A percentile compares a stretch with the other conserved stretches of the same genome.
These are phyloP conservation scores for Suillus americanus DNA, from an alignment of 768 basidiomycete species.

Conservation along the genomic window DNA sequence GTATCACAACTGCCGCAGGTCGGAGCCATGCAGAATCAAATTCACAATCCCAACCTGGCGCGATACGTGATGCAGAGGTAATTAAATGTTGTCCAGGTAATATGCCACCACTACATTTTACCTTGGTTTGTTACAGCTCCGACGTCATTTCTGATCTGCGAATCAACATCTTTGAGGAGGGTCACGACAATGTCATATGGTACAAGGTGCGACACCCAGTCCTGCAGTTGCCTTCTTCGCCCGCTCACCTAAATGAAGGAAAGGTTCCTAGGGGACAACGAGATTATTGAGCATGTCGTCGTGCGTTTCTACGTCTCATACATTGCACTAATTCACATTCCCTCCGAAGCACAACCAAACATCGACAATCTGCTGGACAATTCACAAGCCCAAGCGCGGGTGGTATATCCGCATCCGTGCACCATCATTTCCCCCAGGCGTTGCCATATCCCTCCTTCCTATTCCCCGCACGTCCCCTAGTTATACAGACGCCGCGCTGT, in stretches of 20 bases:
- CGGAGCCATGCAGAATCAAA: slow-evolving; percentile 16
- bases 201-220: slow-evolving; percentile 56
- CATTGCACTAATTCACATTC: background rate
- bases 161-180: slow-evolving; percentile 61
- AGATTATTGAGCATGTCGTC: slow-evolving; percentile 74
- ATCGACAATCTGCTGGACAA: slow-evolving; percentile 66
- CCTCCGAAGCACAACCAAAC: slow-evolving; percentile 61
- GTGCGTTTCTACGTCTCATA: slow-evolving; percentile 40
- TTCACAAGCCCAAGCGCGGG: slow-evolving; percentile 77
- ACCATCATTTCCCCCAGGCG: slow-evolving; percentile 64
- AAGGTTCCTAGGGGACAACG: slow-evolving; percentile 67
- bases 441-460: slow-evolving; percentile 55
- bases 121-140: slow-evolving; percentile 44
- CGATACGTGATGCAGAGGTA: slow-evolving; percentile 34
- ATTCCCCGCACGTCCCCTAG: slow-evolving; percentile 46
- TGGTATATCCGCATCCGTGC: slow-evolving; percentile 83
- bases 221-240: background rate
- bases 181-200: slow-evolving; percentile 61
- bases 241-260: slow-evolving; percentile 47
- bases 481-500: slow-evolving; percentile 51
- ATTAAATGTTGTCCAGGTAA: background rate
- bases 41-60: slow-evolving; percentile 27
- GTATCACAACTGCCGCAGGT: background rate
- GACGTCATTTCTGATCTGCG: slow-evolving; percentile 73
- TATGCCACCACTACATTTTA: background rate